Percentiles rank a stretch among this genome's conserved stretches.
Evolutionary conservation across 495 filamentous ascomycete species (phyloP).

Genomic region (Choiromyces venosus): DNA sequence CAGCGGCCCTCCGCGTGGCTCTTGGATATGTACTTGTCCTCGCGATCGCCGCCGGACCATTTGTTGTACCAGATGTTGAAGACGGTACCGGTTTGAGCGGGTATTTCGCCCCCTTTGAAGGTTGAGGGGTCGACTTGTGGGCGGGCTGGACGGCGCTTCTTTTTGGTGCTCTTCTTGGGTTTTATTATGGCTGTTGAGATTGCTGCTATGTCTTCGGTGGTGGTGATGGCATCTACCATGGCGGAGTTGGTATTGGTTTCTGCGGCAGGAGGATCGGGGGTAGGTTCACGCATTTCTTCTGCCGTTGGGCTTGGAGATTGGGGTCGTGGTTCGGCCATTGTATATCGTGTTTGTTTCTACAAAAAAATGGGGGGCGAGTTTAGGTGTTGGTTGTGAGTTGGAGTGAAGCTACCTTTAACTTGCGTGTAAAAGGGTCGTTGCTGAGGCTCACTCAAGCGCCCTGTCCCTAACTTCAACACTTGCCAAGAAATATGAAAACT

Average conservation of each 20-base stretch:
- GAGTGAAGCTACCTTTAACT: neutral
- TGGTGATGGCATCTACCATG: neutral
- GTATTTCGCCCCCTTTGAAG: conserved; percentile 69
- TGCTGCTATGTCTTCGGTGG: conserved; percentile 5
- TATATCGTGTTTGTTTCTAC: neutral
- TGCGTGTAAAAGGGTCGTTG: no score
- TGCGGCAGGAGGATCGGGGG: neutral
- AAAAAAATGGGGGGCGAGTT: neutral
- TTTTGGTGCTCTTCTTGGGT: conserved; percentile 63
- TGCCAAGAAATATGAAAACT: neutral
- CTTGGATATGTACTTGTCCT: conserved; percentile 80
- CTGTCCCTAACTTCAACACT: neutral
- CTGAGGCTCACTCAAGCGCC: no score
- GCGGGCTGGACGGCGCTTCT: conserved; percentile 63
- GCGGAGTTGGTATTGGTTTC: neutral
- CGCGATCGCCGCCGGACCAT: conserved; percentile 88
- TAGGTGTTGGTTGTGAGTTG: neutral
- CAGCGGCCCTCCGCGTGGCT: conserved; percentile 69
- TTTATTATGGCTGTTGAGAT: conserved; percentile 37
- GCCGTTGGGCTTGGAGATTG: neutral
- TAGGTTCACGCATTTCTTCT: neutral
- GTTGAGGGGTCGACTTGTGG: conserved; percentile 69
- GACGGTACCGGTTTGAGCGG: conserved; percentile 82
- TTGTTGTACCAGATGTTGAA: conserved; percentile 98
- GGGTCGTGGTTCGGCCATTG: neutral